Evolutionary conservation across 2,329 filamentous ascomycete genomes (phyloP).

Genomic region (Talaromyces sp.): DNA sequence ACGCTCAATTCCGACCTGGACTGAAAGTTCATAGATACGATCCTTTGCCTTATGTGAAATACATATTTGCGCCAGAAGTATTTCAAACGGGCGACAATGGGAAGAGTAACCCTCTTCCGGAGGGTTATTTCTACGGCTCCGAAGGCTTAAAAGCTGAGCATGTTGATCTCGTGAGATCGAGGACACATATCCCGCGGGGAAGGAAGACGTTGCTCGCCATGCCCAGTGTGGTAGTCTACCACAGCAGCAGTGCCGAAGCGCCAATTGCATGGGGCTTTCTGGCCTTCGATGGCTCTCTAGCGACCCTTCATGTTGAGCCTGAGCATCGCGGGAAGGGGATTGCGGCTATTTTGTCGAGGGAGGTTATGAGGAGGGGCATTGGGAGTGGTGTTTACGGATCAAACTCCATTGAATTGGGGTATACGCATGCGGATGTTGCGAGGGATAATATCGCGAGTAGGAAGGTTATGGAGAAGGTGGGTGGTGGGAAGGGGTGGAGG

Average conservation of each 20-base stretch:
- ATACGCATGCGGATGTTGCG: slow-evolving; percentile 40
- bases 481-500: slow-evolving; percentile 32
- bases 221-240: slow-evolving; percentile 36
- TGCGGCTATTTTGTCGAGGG: slow-evolving; percentile 30
- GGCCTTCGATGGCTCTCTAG: slow-evolving; percentile 35
- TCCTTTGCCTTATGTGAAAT: slow-evolving; percentile 35
- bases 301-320: slow-evolving; percentile 41
- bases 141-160: slow-evolving; percentile 29
- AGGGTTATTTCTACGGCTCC: slow-evolving; percentile 32
- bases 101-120: slow-evolving; percentile 23
- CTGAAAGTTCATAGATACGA: slow-evolving; percentile 30
- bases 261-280: slow-evolving; percentile 41
- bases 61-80: slow-evolving; percentile 28
- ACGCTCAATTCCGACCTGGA: slow-evolving; percentile 19
- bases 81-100: slow-evolving; percentile 16
- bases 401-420: slow-evolving; percentile 21
- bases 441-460: slow-evolving; percentile 35
- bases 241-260: neutral
- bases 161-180: slow-evolving; percentile 36
- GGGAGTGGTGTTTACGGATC: slow-evolving; percentile 14
- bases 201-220: slow-evolving; percentile 31
- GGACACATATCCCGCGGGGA: slow-evolving; percentile 39
- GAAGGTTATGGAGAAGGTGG: slow-evolving; percentile 46
- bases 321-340: slow-evolving; percentile 39
- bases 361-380: slow-evolving; percentile 33